A percentile compares a stretch with the other conserved stretches of the same genome.
Conservation (phyloP, 2,329 filamentous ascomycete genomes). For the Trichophyton benhamiae region DNA sequence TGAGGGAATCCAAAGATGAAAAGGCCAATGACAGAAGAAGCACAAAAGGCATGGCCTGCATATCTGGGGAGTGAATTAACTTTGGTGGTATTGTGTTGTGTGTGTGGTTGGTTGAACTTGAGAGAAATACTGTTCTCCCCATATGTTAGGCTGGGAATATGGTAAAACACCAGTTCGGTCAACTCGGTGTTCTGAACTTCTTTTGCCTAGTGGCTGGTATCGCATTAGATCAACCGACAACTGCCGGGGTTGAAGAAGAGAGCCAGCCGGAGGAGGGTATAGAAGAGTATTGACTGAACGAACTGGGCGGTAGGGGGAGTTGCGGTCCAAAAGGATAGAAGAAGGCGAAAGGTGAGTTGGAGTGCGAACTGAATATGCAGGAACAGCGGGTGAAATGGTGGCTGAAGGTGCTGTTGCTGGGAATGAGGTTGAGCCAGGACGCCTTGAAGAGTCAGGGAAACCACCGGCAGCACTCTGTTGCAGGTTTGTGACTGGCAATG, state of each 20-base stretch:
- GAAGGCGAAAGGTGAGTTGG: slow-evolving; percentile 70
- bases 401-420: slow-evolving; percentile 37
- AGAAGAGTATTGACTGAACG: slow-evolving; percentile 82
- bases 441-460: slow-evolving; percentile 29
- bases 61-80: neutral
- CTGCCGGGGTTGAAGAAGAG: slow-evolving; percentile 61
- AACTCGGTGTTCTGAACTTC: slow-evolving; percentile 42
- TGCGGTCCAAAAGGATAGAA: slow-evolving; percentile 72
- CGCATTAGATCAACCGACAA: slow-evolving; percentile 62
- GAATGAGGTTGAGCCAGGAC: slow-evolving; percentile 38
- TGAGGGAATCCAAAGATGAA: neutral
- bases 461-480: slow-evolving; percentile 18
- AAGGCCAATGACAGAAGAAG: neutral
- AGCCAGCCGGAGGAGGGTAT: slow-evolving; percentile 69
- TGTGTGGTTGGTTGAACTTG: neutral
- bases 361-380: slow-evolving; percentile 48
- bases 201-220: slow-evolving; percentile 63
- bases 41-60: neutral
- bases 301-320: slow-evolving; percentile 85
- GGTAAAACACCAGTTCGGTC: slow-evolving; percentile 58
- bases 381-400: slow-evolving; percentile 55
- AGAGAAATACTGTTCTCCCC: slow-evolving; percentile 24
- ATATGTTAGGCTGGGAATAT: slow-evolving; percentile 33
- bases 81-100: neutral
- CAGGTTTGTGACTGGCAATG: slow-evolving; percentile 19